Evolutionary conservation across 2,329 filamentous ascomycete species (phyloP), one percentile per base, ranked within the genome.

Genomic region (Celoporthe dispersa): DNA sequence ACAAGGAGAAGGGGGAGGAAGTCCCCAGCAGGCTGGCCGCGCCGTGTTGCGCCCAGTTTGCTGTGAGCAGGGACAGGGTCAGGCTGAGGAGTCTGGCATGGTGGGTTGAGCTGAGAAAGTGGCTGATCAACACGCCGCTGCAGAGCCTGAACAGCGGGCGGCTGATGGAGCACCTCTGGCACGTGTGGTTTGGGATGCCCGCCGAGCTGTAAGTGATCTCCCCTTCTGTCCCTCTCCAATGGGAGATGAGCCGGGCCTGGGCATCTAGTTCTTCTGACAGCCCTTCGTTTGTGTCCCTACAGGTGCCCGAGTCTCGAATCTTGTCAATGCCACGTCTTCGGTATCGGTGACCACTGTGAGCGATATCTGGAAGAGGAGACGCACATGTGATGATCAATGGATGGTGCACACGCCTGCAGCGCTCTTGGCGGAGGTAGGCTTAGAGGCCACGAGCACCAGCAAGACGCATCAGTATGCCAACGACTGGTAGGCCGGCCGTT

Each of bases 21-120:
- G 65, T 81, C 31, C 82, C 83, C 0, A 65, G 73, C 3, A 71
- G 77, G 25, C 76, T 86, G 28, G 82, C 80, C 0, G 80, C 81
- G 22, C 80, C 84, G 1, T 87, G 85, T 73, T 87, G 85, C 73
- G 84, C 84, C n/a, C 86, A 87, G 74, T 87, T 87, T 68, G 85
- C 84, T 0, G 83, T 86, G 7, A 84, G 83, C 22, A 76, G 79
- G 12, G 78, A 80, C 3, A 82, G 82, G 73, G 78, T 87, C 61
- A 77, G 73, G 12, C 73, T 75, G 41, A 79, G 83, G 64, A 79
- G 81, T 3, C 75, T 74, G 60, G 78, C 78, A n/a, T 83, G 84
- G 72, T 88, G 87, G 75, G 71, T 80, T 22, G 77, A 77, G 51
- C 80, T 85, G 74, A 79, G 84, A 3, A 76, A 83, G 53, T 87